These are phyloP conservation scores for Gautieria morchelliformis DNA, from an alignment of 768 basidiomycete genomes.

Conservation along the genomic window DNA sequence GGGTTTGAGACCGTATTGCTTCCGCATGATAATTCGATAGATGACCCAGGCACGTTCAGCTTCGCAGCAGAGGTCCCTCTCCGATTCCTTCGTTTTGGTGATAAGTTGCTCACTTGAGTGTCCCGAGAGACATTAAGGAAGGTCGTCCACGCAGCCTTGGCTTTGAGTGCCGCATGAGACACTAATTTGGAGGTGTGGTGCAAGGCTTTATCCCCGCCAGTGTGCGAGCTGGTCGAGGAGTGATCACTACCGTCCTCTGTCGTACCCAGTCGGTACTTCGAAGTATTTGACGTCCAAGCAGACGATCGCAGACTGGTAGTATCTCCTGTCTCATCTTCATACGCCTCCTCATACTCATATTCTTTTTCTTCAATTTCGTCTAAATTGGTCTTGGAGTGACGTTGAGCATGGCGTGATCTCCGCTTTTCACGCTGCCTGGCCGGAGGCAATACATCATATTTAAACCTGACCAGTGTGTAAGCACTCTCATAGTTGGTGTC, in stretches of 20 bases:
- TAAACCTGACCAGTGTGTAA: constrained; percentile 38
- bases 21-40: constrained; percentile 2
- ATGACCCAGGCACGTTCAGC: background rate
- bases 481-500: background rate
- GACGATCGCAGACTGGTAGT: background rate
- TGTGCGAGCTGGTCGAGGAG: background rate
- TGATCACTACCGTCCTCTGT: background rate
- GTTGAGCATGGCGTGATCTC: constrained; percentile 9
- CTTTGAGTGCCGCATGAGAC: constrained; percentile 37
- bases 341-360: background rate
- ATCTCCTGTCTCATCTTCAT: background rate
- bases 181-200: constrained; percentile 16
- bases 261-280: background rate
- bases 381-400: constrained; percentile 3
- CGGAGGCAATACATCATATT: constrained; percentile 67
- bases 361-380: background rate
- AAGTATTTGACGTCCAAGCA: constrained; percentile 1
- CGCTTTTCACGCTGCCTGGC: constrained; percentile 37
- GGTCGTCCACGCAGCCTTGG: constrained; percentile 45
- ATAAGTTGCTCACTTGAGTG: background rate
- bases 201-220: background rate
- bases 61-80: constrained; percentile 2
- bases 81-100: background rate
- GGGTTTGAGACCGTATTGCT: background rate
- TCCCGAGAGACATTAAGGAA: constrained; percentile 23